Base-by-base conservation (phyloP, 2,329 filamentous ascomycete species). In the Fonsecaea erecta region DNA sequence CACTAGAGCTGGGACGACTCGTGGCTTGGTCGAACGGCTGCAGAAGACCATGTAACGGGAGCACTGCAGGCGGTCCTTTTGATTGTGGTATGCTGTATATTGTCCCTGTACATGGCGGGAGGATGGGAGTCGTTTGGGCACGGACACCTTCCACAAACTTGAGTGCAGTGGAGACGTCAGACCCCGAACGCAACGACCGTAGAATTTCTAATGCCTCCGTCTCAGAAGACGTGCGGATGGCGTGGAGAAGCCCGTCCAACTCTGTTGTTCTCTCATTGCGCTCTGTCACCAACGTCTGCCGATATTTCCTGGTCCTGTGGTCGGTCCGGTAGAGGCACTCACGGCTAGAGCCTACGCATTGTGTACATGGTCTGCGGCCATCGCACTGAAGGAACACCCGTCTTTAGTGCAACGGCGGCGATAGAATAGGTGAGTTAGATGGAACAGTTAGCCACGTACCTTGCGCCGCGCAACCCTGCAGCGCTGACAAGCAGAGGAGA, bases 1-100 rank as follows among this genome's bases (percentile, higher is more conserved):
- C 34, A 18, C 14, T 37, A n/a, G 21, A 32, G 16, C 24, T 43
- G 2, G n/a, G 12, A 18, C 3, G 12, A 57, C 21, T 37, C 14
- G 54, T 18, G 24, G 54, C 54, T 24, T 37, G 54, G 30, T 57
- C 54, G 35, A 57, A 57, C 6, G 54, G 54, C n/a, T 57, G 54
- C 35, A 57, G 21, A 8, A 57, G 21, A 57, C 16, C 54, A 6
- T 40, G 18, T 16, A 40, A 16, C 16, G 37, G 18, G 54, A 57
- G 51, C 18, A 53, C 32, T 32, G 51, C 26, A 9, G 51, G 26
- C 8, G 51, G 26, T 8, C 21, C 51, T 34, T 53, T 28, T 2
- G 24, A 30, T 8, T 30, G 51, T 11, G 26, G 51, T 32, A 34
- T 12, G 37, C 18, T 16, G 37, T 40, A 40, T n/a, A n/a, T 5